These are phyloP conservation scores for Elsinoe necatrix DNA, from an alignment of 2,329 filamentous ascomycete genomes.

Conservation along the genomic window DNA sequence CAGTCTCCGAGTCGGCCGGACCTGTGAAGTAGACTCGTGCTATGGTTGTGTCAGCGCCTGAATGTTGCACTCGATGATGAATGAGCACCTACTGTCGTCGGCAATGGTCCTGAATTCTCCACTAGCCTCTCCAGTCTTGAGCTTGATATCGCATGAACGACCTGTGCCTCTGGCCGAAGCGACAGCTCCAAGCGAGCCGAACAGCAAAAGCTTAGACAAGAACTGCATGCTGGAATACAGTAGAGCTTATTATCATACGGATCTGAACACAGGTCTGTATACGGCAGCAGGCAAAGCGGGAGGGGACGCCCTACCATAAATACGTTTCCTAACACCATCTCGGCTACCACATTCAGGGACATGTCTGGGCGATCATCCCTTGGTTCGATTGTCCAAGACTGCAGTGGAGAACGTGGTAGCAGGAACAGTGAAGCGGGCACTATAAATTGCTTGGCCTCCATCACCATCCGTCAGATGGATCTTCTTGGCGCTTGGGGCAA, in stretches of 20 bases:
- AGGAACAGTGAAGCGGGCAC: neutral
- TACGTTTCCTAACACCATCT: slow-evolving; percentile 1
- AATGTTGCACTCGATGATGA: neutral
- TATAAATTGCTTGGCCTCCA: slow-evolving; percentile 6
- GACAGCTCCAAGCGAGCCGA: neutral
- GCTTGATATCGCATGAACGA: slow-evolving; percentile 1
- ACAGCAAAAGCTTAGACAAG: neutral
- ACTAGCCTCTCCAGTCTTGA: neutral
- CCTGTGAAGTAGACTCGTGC: slow-evolving; percentile 6
- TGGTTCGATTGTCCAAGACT: slow-evolving; percentile 1
- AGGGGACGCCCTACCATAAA: slow-evolving; percentile 2
- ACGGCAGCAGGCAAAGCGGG: neutral
- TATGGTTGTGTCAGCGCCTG: neutral
- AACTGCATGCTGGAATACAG: neutral
- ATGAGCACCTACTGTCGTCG: neutral
- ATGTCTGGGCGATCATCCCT: neutral
- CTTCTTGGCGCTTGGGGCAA: neutral
- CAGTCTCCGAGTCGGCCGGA: slow-evolving; percentile 17
- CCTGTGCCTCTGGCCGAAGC: neutral
- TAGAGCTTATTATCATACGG: neutral
- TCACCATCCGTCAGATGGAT: slow-evolving; percentile 3
- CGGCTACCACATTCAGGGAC: neutral
- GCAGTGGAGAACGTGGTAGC: neutral
- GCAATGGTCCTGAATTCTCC: neutral
- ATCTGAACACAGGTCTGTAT: neutral